phyloP scores from a whole-genome alignment of 1,284 basidiomycete species.

The Volvariella volvacea region DNA sequence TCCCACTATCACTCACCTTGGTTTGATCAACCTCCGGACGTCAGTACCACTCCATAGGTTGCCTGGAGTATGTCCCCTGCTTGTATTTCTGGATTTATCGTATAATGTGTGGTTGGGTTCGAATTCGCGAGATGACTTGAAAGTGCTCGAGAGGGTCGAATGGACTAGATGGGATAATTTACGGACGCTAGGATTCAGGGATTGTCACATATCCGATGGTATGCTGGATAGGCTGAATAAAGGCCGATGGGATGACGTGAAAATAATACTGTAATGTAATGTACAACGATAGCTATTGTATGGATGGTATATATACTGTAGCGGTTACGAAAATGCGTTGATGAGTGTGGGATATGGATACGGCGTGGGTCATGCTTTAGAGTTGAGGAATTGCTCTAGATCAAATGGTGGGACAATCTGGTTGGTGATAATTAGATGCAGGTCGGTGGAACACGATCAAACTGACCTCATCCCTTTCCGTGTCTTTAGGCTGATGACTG shows the following conservation, averaged over 20 bases:
- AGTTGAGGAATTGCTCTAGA: constrained; percentile 41
- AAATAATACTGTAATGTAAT: constrained; percentile 7
- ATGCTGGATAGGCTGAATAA: constrained; percentile 42
- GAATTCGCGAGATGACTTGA: constrained; percentile 22
- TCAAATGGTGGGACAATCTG: constrained; percentile 41
- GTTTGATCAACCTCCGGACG: constrained; percentile 44
- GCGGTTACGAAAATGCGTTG: not conserved
- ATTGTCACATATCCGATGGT: constrained; percentile 35
- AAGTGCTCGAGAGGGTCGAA: constrained; percentile 41
- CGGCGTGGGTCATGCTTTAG: constrained; percentile 23
- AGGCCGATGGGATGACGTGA: constrained; percentile 57
- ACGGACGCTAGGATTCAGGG: constrained; percentile 46
- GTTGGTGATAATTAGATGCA: constrained; percentile 3
- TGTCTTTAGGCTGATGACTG: constrained; percentile 4
- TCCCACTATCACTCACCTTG: constrained; percentile 51
- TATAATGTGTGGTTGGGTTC: constrained; percentile 55
- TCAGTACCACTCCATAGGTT: constrained; percentile 50
- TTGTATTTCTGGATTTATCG: constrained; percentile 60
- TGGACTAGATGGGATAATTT: constrained; percentile 50
- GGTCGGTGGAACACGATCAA: not conserved
- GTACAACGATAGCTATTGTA: constrained; percentile 1
- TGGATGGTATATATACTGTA: not conserved
- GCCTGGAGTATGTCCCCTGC: constrained; percentile 50
- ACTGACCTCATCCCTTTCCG: constrained; percentile 21
- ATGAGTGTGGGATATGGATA: not conserved